Conservation (phyloP, 2,329 filamentous ascomycete genomes). For the Clonostachys sp. region DNA sequence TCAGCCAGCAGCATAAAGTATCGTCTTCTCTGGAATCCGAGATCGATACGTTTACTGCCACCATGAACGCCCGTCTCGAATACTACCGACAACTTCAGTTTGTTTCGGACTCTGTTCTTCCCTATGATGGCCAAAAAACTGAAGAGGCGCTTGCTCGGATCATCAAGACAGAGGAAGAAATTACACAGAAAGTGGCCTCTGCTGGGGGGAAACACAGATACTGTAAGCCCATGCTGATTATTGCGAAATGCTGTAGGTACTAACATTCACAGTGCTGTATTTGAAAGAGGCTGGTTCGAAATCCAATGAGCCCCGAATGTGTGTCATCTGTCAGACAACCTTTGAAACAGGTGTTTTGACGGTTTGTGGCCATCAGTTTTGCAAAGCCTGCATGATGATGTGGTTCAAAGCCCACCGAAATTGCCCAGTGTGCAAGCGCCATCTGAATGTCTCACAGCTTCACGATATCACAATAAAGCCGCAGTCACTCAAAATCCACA, state of each 20-base stretch:
- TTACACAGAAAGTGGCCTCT: conserved; percentile 54
- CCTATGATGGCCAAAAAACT: conserved; percentile 61
- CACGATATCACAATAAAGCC: conserved; percentile 84
- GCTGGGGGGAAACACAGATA: conserved; percentile 75
- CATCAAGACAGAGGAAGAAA: conserved; percentile 24
- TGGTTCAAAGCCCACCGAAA: conserved; percentile 75
- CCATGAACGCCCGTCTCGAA: conserved; percentile 82
- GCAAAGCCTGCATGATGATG: conserved; percentile 75
- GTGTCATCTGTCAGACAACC: conserved; percentile 76
- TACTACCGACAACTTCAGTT: conserved; percentile 88
- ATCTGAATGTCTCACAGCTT: conserved; percentile 61
- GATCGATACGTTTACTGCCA: conserved; percentile 67
- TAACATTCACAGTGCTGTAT: conserved; percentile 38
- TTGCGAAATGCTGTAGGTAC: not conserved
- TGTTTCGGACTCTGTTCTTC: conserved; percentile 82
- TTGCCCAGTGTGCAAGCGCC: conserved; percentile 81
- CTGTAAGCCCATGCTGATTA: conserved; percentile 25
- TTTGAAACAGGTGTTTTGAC: conserved; percentile 82
- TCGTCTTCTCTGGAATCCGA: conserved; percentile 57
- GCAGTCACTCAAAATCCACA: conserved; percentile 63
- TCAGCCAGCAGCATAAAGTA: conserved; percentile 46
- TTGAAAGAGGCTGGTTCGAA: conserved; percentile 55
- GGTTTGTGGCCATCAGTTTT: conserved; percentile 87
- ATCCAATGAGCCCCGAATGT: conserved; percentile 62
- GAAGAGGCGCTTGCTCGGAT: conserved; percentile 36